Conservation (phyloP, 2,329 filamentous ascomycete species). For the Botryosphaeria agaves region DNA sequence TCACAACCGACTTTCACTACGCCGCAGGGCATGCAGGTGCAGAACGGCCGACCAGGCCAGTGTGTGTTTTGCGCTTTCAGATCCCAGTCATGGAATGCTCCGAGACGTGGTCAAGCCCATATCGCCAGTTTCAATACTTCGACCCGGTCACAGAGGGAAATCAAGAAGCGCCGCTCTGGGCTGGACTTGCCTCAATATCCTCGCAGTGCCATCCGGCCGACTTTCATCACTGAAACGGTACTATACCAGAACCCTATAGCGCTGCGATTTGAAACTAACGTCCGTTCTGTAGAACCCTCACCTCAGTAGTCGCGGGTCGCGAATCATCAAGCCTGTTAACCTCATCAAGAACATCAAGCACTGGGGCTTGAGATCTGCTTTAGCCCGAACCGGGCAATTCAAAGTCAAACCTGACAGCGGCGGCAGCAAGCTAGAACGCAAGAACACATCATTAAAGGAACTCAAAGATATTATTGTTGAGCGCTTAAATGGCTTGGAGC, state of each 20-base stretch:
- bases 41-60: constrained; percentile 6
- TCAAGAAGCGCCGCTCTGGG: background rate
- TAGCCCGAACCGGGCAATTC: too few relatives aligned
- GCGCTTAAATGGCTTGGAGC: constrained; percentile 5
- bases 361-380: too few relatives aligned
- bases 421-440: too few relatives aligned
- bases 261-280: too few relatives aligned
- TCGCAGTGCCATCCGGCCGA: background rate
- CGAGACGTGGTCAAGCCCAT: constrained; percentile 6
- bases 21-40: constrained; percentile 2
- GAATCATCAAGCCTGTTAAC: too few relatives aligned
- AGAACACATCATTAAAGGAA: too few relatives aligned
- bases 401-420: too few relatives aligned
- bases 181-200: background rate
- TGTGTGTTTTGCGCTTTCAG: constrained; percentile 24
- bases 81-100: constrained; percentile 7
- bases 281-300: too few relatives aligned
- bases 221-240: background rate
- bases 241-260: too few relatives aligned
- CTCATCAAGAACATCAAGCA: too few relatives aligned
- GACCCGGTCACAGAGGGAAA: constrained; percentile 3
- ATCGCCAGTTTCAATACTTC: background rate
- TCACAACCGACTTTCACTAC: constrained; percentile 1
- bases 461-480: constrained; percentile 1
- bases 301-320: too few relatives aligned